Base-by-base conservation (phyloP, 139 green algal species). In the Trebouxia sp. region DNA sequence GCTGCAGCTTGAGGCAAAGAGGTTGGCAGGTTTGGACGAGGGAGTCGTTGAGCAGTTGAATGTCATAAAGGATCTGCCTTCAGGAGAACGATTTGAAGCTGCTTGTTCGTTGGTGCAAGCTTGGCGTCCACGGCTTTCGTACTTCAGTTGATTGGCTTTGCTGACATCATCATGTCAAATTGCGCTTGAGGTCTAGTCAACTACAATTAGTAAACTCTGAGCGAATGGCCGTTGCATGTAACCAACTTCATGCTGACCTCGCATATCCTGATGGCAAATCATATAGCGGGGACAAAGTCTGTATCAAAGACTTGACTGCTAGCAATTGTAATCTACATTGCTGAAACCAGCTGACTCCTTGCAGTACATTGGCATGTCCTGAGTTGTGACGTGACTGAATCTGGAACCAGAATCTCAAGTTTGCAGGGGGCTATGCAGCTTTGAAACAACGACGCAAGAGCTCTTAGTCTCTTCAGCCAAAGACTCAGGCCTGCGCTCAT, bases 21-120 rank as follows among this genome's bases (percentile, higher is more conserved):
- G 53, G 53, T 65, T 65, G 22, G 53, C 53, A 30, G 53, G 53
- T 65, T 65, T 30, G 17, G 53, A 65, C 14, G 22, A 65, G 53
- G 53, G 53, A 65, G 8, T 65, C 32, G 20, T 24, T 65, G 53
- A 65, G 53, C 53, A 65, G 53, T 65, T 65, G 53, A 65, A 24
- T 35, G 22, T 65, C 53, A 65, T 65, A 65, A 65, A 65, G 22
- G 53, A 65, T 65, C 53, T 65, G 22, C 53, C 53, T 65, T 28
- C 53, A 35, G 53, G 32, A 65, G 53, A 65, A 65, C 53, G 32
- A 30, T 65, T 65, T 65, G 53, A 65, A 65, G 14, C 53, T 65
- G 53, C 53, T 65, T 65, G 53, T 65, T 28, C 53, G 32, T 65
- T 65, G 53, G 53, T 65, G 53, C 53, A 65, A 65, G 53, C 53